Base-by-base conservation (phyloP, 2,329 filamentous ascomycete genomes). In the Epicoccum nigrum region DNA sequence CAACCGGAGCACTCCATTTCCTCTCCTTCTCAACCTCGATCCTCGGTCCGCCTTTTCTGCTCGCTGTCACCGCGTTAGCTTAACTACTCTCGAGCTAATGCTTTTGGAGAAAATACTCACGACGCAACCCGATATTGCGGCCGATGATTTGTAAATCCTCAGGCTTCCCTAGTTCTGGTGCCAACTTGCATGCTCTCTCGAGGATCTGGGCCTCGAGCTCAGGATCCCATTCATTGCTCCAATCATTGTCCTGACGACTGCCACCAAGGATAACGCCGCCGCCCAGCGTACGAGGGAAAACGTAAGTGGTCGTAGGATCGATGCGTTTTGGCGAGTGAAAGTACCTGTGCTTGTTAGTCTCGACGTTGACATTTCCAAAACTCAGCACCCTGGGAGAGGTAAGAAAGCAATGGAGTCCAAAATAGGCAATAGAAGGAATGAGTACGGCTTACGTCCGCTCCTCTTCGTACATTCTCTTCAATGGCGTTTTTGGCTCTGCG, bases 181-280 rank as follows among this genome's bases (percentile, higher is more conserved):
- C 83, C 38, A 85, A 71, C 27, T 83, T 81, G n/a, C 89, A 80
- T 25, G 83, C 82, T 16, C 90, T 82, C 74, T 85, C 84, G 88
- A 96, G 92, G 68, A 96, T 96, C n/a, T 91, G 82, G 43, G 82
- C 74, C 0, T 92, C 90, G 5, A 92, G 79, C 65, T 89, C 88
- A 0, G 87, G 86, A 63, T 96, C 92, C 4, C 87, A 86, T 57
- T 87, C 82, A 23, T 85, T 82, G 60, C 92, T 89, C 91, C 90
- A 96, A 65, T 88, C 87, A 34, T 86, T 83, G 61, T 88, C 85
- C 70, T 92, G 86, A 62, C 94, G 89, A 35, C 87, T 92, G 1
- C 92, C 92, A 19, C 92, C 92, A 1, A 96, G 77, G 31, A 96
- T 81, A 0, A 90, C 93, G 12, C 92, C 92, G 17, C 92, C 92